Conservation (phyloP, 2,329 filamentous ascomycete species). For the Venturia pyrina region DNA sequence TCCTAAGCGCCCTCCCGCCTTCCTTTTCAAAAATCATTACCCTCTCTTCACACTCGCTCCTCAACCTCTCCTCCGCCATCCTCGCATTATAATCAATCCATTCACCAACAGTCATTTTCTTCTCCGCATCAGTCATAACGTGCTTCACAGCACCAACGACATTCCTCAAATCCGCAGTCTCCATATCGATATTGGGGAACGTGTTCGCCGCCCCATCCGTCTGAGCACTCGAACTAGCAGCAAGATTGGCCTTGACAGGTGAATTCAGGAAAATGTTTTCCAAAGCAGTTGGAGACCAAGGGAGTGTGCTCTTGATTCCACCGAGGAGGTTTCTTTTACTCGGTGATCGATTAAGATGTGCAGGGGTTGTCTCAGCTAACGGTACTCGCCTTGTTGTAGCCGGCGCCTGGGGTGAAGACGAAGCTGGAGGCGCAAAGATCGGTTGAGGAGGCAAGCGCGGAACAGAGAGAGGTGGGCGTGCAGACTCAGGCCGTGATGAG, state of each 20-base stretch:
- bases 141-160: conserved; percentile 45
- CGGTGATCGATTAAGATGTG: conserved; percentile 28
- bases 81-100: conserved; percentile 80
- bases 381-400: conserved; percentile 29
- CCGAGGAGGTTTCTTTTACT: conserved; percentile 41
- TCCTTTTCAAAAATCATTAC: conserved; percentile 77
- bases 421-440: conserved; percentile 13
- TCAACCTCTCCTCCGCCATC: conserved; percentile 68
- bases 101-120: conserved; percentile 84
- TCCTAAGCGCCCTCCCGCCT: conserved; percentile 65
- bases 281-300: conserved; percentile 69
- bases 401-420: conserved; percentile 18
- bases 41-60: conserved; percentile 70
- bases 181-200: conserved; percentile 24
- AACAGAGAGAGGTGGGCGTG: conserved; percentile 16
- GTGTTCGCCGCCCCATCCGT: conserved; percentile 18
- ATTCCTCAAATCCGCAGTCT: conserved; percentile 27
- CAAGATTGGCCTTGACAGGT: conserved; percentile 6
- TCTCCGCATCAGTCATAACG: conserved; percentile 64
- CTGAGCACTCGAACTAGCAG: background rate
- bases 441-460: conserved; percentile 2
- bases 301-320: conserved; percentile 38
- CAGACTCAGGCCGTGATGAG: conserved; percentile 47
- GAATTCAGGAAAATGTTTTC: conserved; percentile 51
- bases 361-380: conserved; percentile 31